Evolutionary conservation across 2,329 filamentous ascomycete genomes (phyloP), one percentile per base, ranked within the genome.

Genomic region (Harringtonia lauricola): DNA sequence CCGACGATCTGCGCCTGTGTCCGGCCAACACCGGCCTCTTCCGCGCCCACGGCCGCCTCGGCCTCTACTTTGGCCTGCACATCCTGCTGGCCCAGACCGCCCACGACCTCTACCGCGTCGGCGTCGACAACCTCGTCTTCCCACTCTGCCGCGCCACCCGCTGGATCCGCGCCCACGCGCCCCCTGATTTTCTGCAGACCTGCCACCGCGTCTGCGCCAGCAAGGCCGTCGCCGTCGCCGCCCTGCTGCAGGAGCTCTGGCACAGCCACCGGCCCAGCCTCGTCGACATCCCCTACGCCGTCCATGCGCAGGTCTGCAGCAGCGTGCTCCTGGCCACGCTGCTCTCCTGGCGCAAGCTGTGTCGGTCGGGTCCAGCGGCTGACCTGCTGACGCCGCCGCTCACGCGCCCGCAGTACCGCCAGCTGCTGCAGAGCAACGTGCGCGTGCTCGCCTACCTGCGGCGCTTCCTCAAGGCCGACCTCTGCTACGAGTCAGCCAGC

Each of bases 231-330:
- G 9, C 10, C n/a, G 42, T 48, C 19, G 43, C 47, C 2, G 29
- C 29, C 1, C 26, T 48, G 15, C 38, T 48, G 2, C 38, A 42
- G n/a, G 41, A 46, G 13, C 35, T 46, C 8, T 46, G 35, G 41
- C 36, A 29, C 28, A 34, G 12, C 8, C 31, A 44, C 43, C 37
- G 37, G 13, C 26, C 36, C 8, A 40, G 43, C 22, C 34, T 48
- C 6, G 38, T 48, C 17, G 43, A 48, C 26, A 48, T 44, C 14
- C 47, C 47, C 1, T 48, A 43, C n/a, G 43, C 47, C 15, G 39
- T 46, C 22, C 47, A 48, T n/a, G 41, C 39, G 9, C 47, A 48
- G 30, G 43, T 48, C 3, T 48, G 47, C 30, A 46, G 43, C 35
- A 48, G 44, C 31, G 47, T 48, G 18, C 33, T 48, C 29, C 43